Evolutionary conservation across 2,329 filamentous ascomycete genomes (phyloP).

Genomic region (Metarhizium guizhouense): DNA sequence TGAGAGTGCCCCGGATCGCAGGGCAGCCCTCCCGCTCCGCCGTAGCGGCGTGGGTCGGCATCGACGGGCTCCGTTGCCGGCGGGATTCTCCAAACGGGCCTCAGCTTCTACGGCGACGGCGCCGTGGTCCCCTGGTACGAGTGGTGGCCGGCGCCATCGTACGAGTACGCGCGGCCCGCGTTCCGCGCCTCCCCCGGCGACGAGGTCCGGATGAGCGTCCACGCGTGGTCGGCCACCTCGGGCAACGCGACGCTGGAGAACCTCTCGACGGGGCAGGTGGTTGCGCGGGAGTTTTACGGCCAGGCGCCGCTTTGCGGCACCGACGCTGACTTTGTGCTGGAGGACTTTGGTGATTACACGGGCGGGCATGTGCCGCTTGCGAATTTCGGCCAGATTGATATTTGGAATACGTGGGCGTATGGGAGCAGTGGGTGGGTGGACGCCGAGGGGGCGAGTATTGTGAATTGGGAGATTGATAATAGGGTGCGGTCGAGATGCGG

Average conservation of each 20-base stretch:
- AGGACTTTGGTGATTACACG: too few relatives aligned
- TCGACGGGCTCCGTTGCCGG: slow-evolving; percentile 1
- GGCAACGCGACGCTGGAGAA: slow-evolving; percentile 28
- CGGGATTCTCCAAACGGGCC: slow-evolving; percentile 4
- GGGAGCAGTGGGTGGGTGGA: neutral
- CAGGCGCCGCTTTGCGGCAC: slow-evolving; percentile 24
- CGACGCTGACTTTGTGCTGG: neutral
- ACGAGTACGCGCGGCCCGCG: neutral
- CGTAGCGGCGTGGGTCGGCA: slow-evolving; percentile 7
- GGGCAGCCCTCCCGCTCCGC: neutral
- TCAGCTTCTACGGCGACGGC: slow-evolving; percentile 3
- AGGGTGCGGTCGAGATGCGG: too few relatives aligned
- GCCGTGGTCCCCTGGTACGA: slow-evolving; percentile 4
- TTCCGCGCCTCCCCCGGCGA: slow-evolving; percentile 16
- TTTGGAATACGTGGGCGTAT: slow-evolving; percentile 1
- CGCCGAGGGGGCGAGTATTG: too few relatives aligned
- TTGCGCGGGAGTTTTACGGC: slow-evolving; percentile 37
- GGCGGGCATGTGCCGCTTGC: neutral
- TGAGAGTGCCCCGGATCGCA: neutral
- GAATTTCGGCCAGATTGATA: slow-evolving; percentile 7
- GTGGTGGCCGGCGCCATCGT: neutral
- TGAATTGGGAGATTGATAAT: too few relatives aligned
- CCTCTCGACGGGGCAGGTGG: slow-evolving; percentile 36
- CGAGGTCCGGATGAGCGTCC: slow-evolving; percentile 18
- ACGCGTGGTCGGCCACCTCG: slow-evolving; percentile 22